phyloP scores from a whole-genome alignment of 1,139 yeast genomes.

The Taphrina flavorubra region DNA sequence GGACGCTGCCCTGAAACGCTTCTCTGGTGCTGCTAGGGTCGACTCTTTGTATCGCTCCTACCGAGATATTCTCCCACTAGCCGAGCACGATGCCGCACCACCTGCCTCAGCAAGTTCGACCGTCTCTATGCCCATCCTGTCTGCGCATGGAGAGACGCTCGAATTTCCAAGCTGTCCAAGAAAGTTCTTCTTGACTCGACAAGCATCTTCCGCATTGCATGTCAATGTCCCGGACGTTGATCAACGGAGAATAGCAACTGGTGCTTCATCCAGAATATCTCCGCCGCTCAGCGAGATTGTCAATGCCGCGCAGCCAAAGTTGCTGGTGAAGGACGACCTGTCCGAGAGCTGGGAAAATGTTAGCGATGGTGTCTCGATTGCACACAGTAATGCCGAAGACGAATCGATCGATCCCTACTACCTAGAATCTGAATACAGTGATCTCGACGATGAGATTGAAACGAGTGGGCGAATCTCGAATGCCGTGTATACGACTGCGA shows the following conservation, averaged over 20 bases:
- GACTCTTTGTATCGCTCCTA: constrained; percentile 7
- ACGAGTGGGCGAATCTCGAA: background rate
- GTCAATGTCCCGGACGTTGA: background rate
- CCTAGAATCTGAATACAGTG: constrained; percentile 7
- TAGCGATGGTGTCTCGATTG: background rate
- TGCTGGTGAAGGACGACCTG: background rate
- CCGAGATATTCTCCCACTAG: background rate
- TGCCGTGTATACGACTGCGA: constrained; percentile 12
- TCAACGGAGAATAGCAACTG: too few relatives aligned
- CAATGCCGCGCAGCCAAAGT: background rate
- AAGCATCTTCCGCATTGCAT: background rate
- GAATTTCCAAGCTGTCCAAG: constrained; percentile 9
- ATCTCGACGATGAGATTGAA: background rate
- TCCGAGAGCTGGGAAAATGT: background rate
- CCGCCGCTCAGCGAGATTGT: background rate
- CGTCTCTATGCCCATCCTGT: background rate
- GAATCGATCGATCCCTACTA: constrained; percentile 6
- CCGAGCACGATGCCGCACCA: constrained; percentile 1
- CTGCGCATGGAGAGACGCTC: constrained; percentile 10
- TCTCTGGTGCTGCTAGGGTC: constrained; percentile 12
- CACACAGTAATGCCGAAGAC: background rate
- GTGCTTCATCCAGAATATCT: background rate
- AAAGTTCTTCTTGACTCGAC: constrained; percentile 10
- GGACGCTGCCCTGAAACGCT: background rate
- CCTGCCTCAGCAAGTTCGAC: background rate